Evolutionary conservation across 2,329 filamentous ascomycete species (phyloP).

Genomic region (Aureobasidium pullulans): DNA sequence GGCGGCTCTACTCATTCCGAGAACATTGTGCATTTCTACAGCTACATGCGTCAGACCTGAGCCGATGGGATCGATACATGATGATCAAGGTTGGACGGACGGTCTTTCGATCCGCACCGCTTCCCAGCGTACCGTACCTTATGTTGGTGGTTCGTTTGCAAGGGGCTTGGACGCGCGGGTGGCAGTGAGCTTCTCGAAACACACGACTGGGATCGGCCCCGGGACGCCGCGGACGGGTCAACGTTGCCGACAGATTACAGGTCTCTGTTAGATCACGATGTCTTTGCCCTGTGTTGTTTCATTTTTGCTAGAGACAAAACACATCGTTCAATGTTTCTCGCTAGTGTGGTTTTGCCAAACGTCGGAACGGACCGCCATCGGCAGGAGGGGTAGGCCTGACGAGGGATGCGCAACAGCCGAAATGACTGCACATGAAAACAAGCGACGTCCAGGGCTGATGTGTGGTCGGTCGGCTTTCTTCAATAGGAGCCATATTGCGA

Average conservation of each 20-base stretch:
- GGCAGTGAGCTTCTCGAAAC: not conserved
- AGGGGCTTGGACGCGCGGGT: not conserved
- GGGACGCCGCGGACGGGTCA: conserved; percentile 9
- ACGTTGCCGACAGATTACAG: conserved; percentile 9
- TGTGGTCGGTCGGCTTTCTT: not conserved
- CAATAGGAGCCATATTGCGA: conserved; percentile 2
- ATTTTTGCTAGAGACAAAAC: conserved; percentile 2
- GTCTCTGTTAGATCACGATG: conserved; percentile 3
- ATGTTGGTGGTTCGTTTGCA: conserved; percentile 5
- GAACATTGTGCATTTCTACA: not conserved
- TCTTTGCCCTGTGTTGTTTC: not conserved
- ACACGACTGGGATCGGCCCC: not conserved
- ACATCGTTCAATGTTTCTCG: conserved; percentile 5
- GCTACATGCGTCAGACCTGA: too few relatives aligned
- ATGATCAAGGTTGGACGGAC: conserved; percentile 9
- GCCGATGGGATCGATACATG: not conserved
- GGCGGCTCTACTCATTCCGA: not conserved
- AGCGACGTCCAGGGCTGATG: not conserved
- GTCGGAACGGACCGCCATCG: conserved; percentile 5
- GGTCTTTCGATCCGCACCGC: conserved; percentile 11
- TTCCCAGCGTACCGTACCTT: conserved; percentile 12
- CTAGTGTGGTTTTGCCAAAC: not conserved
- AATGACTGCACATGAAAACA: not conserved
- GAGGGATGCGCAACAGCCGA: conserved; percentile 6
- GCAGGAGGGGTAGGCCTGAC: not conserved